These are phyloP conservation scores for Metarhizium brunneum DNA, from an alignment of 2,329 filamentous ascomycete genomes.

Conservation along the genomic window DNA sequence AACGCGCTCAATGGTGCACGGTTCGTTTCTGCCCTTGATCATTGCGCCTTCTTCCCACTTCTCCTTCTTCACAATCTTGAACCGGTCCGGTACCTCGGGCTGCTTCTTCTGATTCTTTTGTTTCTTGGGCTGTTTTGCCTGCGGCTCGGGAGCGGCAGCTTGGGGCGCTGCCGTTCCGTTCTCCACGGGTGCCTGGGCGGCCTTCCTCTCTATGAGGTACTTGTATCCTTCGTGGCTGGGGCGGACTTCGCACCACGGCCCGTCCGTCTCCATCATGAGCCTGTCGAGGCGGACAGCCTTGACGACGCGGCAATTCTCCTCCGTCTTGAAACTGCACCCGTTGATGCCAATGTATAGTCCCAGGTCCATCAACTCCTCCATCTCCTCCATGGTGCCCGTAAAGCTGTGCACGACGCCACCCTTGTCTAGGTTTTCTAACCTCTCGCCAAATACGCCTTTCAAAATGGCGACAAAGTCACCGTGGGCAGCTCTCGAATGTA, in stretches of 20 bases:
- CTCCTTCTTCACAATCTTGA: slow-evolving; percentile 89
- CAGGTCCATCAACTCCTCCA: slow-evolving; percentile 67
- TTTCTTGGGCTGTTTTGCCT: slow-evolving; percentile 25
- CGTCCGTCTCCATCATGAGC: slow-evolving; percentile 93
- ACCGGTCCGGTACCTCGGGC: slow-evolving; percentile 59
- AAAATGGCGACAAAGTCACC: slow-evolving; percentile 73
- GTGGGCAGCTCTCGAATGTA: slow-evolving; percentile 84
- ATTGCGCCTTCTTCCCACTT: slow-evolving; percentile 81
- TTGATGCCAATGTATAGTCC: slow-evolving; percentile 93
- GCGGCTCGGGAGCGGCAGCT: slow-evolving; percentile 11
- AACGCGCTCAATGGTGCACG: slow-evolving; percentile 75
- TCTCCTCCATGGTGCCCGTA: slow-evolving; percentile 79
- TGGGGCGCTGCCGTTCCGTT: slow-evolving; percentile 13
- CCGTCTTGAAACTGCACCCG: slow-evolving; percentile 92
- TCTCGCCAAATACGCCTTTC: slow-evolving; percentile 43
- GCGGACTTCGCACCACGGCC: slow-evolving; percentile 94
- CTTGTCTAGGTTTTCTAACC: slow-evolving; percentile 57
- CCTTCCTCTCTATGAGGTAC: slow-evolving; percentile 43
- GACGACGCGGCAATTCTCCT: slow-evolving; percentile 81
- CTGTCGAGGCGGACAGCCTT: slow-evolving; percentile 66
- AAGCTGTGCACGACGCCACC: slow-evolving; percentile 90
- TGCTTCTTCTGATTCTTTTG: slow-evolving; percentile 50
- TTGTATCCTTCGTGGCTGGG: slow-evolving; percentile 79
- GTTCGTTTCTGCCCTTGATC: slow-evolving; percentile 94
- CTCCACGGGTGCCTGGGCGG: slow-evolving; percentile 13